These are phyloP conservation scores for Tylopilus orsonianus DNA, from an alignment of 1,284 basidiomycete genomes.

Conservation along the genomic window DNA sequence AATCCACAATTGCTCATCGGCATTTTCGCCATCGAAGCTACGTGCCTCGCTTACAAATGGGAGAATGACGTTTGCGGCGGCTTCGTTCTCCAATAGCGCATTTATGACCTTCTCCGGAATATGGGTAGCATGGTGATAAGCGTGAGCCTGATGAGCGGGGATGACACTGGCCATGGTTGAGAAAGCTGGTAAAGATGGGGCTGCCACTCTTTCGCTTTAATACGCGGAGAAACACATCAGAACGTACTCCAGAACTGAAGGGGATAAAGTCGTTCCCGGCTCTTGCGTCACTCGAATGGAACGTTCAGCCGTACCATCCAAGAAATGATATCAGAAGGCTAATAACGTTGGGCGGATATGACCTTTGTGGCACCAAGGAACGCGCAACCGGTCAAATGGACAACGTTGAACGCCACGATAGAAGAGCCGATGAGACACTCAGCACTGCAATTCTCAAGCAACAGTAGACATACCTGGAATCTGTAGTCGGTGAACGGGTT, in stretches of 20 bases:
- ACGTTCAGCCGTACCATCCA: slow-evolving; percentile 2
- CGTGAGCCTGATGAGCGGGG: background rate
- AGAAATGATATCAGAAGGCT: background rate
- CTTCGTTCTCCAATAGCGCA: slow-evolving; percentile 39
- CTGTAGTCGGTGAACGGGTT: no score
- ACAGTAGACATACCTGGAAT: background rate
- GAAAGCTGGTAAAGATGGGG: no score
- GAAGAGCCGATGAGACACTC: background rate
- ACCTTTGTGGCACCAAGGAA: background rate
- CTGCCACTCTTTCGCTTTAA: background rate
- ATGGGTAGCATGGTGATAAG: slow-evolving; percentile 13
- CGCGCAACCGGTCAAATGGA: background rate
- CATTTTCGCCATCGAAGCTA: slow-evolving; percentile 17
- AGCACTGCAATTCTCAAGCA: background rate
- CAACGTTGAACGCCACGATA: slow-evolving; percentile 3
- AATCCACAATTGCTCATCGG: slow-evolving; percentile 49
- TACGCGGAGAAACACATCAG: background rate
- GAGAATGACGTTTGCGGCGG: slow-evolving; percentile 54
- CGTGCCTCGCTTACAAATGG: slow-evolving; percentile 40
- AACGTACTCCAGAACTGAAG: background rate
- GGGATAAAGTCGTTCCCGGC: background rate
- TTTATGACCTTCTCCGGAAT: slow-evolving; percentile 40
- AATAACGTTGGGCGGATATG: slow-evolving; percentile 8
- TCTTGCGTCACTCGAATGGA: background rate
- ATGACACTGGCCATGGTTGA: slow-evolving; percentile 10